Evolutionary conservation across 352 stramenopile species (phyloP), one percentile per base, ranked within the genome.

Genomic region (Phytophthora citricola): DNA sequence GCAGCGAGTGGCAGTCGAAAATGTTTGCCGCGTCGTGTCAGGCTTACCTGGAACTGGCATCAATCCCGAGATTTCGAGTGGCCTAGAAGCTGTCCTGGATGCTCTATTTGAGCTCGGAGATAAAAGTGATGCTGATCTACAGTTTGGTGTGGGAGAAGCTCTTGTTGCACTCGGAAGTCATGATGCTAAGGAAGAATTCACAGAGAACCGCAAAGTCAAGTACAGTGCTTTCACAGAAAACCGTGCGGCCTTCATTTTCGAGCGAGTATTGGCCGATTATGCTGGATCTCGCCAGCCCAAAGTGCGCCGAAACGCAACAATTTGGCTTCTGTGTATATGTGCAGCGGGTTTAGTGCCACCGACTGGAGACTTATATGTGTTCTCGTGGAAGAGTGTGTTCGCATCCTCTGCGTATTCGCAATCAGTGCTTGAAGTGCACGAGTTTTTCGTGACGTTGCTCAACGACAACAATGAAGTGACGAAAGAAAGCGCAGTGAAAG

Each of bases 371-470:
- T 9, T 32, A 14, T 36, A 51, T 5, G 38, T 64, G 15, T 51
- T 38, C n/a, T 75, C 71, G 2, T 90, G 79, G 81, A 61, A 58
- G 22, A 70, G 51, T 15, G 69, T 90, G 22, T 52, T 81, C 7
- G 29, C n/a, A 50, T 71, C 65, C 14, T 14, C 60, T 11, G 44
- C 51, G 20, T 80, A 79, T 48, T 75, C 73, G 8, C 47, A 48
- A 2, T 62, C 40, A 8, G 49, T 93, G 2, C 32, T 93, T 11
- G 51, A 72, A 4, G 66, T 84, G 1, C 87, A 95, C 60, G 87
- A 95, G 43, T 89, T 90, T 56, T 89, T 92, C 26, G 78, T 93
- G 39, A 85, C 85, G 20, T 90, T 93, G 80, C 63, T 95, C 3
- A 93, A 93, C 63, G 87, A 95, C 52, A 50, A 73, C 5, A 81